These are phyloP conservation scores for Podospora tetraspora DNA, from an alignment of 495 filamentous ascomycete species.

Conservation along the genomic window DNA sequence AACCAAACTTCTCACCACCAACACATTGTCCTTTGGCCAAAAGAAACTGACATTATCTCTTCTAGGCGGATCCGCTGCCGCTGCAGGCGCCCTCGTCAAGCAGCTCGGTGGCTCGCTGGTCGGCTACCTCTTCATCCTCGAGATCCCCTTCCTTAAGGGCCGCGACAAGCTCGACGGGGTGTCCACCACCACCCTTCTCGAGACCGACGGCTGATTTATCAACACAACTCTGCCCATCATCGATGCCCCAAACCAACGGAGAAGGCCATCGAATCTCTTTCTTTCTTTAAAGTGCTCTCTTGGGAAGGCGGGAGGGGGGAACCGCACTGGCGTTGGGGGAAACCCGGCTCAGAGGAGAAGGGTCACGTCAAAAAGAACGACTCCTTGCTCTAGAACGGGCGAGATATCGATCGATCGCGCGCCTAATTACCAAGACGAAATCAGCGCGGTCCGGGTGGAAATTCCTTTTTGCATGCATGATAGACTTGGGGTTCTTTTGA, in stretches of 20 bases:
- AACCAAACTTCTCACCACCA: conserved; percentile 8
- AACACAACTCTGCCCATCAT: too few relatives aligned
- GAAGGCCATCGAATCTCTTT: background rate
- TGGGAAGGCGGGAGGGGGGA: background rate
- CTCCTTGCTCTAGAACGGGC: background rate
- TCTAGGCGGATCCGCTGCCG: conserved; percentile 82
- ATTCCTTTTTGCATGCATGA: background rate
- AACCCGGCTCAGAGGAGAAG: background rate
- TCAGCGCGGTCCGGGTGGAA: background rate
- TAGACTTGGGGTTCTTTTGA: background rate
- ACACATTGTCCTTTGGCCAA: background rate
- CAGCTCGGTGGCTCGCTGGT: conserved; percentile 78
- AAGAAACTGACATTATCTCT: conserved; percentile 10
- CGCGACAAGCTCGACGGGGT: conserved; percentile 76
- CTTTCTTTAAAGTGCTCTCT: background rate
- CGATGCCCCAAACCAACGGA: background rate
- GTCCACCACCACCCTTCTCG: conserved; percentile 78
- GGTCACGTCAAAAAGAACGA: background rate
- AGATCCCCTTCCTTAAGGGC: conserved; percentile 91
- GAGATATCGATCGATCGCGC: background rate
- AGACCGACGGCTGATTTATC: conserved; percentile 31
- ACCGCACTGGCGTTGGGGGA: background rate
- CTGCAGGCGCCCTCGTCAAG: conserved; percentile 78
- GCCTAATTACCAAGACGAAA: background rate
- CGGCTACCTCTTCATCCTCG: conserved; percentile 91